Percentiles rank a stretch among this genome's conserved stretches.
Evolutionary conservation across 768 basidiomycete genomes (phyloP).

Genomic region (Lactifluus piperatus): DNA sequence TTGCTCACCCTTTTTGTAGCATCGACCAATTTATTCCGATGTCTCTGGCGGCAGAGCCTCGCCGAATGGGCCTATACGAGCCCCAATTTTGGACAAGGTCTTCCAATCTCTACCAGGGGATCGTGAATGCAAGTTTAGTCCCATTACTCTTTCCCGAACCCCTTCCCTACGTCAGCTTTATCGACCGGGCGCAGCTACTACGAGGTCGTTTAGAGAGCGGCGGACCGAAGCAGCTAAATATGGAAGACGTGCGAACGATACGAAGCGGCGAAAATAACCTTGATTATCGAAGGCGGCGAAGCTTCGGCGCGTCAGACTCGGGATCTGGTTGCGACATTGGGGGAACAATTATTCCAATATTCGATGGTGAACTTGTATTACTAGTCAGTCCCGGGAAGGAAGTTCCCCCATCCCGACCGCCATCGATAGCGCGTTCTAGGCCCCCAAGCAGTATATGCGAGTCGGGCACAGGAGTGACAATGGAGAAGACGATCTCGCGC

Average conservation of each 20-base stretch:
- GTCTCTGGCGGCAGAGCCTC: conserved; percentile 66
- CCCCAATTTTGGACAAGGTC: conserved; percentile 63
- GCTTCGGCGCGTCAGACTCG: conserved; percentile 24
- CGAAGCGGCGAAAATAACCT: conserved; percentile 42
- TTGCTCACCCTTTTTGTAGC: conserved; percentile 28
- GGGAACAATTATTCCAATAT: conserved; percentile 64
- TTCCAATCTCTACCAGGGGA: conserved; percentile 7
- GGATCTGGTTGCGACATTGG: conserved; percentile 35
- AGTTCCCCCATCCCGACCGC: conserved; percentile 43
- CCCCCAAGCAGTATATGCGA: conserved; percentile 29
- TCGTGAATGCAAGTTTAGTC: conserved; percentile 35
- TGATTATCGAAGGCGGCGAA: conserved; percentile 28
- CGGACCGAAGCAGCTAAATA: conserved; percentile 32
- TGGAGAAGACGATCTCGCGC: conserved; percentile 40
- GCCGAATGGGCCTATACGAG: conserved; percentile 65
- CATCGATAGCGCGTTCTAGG: conserved; percentile 58
- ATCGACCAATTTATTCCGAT: conserved; percentile 73
- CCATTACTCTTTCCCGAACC: conserved; percentile 74
- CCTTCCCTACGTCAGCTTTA: conserved; percentile 53
- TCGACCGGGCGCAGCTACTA: conserved; percentile 57
- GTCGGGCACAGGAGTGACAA: neutral
- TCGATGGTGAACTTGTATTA: conserved; percentile 65
- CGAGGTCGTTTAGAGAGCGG: conserved; percentile 65
- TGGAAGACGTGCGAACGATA: conserved; percentile 52
- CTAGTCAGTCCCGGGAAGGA: conserved; percentile 49